Conservation (phyloP, 345 rosid genomes). For the Zanthoxylum bungeanum region DNA sequence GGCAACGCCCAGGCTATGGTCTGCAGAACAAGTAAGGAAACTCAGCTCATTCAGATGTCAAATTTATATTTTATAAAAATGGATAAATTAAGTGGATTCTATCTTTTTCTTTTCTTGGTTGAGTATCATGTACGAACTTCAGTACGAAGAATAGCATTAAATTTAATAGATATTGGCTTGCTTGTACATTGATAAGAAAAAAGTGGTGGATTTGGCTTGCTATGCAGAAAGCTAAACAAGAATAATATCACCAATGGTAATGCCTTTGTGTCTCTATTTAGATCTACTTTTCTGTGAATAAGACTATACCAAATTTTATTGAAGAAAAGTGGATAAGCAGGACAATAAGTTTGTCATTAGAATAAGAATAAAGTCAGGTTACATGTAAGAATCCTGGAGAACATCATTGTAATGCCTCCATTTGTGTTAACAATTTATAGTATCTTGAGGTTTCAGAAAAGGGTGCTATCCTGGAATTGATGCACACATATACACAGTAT, state of each 20-base stretch:
- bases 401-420: too few relatives aligned
- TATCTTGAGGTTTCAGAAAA: background rate
- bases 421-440: background rate
- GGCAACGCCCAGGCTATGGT: constrained; percentile 87
- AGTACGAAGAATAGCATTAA: background rate
- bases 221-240: background rate
- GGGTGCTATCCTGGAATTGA: too few relatives aligned
- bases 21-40: constrained; percentile 83
- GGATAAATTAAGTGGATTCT: background rate
- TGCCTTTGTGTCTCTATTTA: background rate
- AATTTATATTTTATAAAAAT: background rate
- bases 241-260: background rate
- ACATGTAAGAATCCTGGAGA: background rate
- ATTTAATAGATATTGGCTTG: background rate
- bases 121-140: background rate
- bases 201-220: background rate
- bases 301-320: background rate
- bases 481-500: background rate
- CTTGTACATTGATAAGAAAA: background rate
- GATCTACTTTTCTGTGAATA: background rate
- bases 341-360: background rate
- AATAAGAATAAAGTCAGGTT: background rate
- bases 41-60: constrained; percentile 1
- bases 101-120: background rate
- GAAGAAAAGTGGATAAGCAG: background rate